phyloP scores from a whole-genome alignment of 305 asterid genomes.

The Striga hermonthica region DNA sequence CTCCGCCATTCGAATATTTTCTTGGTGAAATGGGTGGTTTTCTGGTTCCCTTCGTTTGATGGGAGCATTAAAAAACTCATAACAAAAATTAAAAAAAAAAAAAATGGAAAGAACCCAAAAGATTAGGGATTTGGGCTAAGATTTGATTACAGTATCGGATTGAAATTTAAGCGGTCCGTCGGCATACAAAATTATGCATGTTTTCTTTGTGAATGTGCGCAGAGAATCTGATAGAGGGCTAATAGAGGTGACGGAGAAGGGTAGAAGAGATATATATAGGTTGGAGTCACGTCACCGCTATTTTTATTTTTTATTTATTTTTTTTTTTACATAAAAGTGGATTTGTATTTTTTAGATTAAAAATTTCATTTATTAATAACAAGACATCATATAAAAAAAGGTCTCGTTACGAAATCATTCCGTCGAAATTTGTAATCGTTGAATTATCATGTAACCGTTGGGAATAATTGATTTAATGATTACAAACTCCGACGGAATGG shows the following conservation, averaged over 20 bases:
- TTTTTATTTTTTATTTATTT: no score
- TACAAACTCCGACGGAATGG: no score
- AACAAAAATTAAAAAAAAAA: background rate
- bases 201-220: constrained; percentile 19
- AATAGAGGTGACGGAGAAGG: constrained; percentile 5
- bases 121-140: constrained; percentile 21
- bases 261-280: background rate
- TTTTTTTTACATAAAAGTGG: no score
- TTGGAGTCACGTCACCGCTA: no score
- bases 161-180: constrained; percentile 25
- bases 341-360: no score
- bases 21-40: background rate
- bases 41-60: constrained; percentile 15
- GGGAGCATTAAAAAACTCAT: constrained; percentile 27
- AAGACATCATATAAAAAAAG: no score
- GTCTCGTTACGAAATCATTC: no score
- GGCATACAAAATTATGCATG: constrained; percentile 35
- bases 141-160: constrained; percentile 23
- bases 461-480: no score
- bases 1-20: constrained; percentile 45
- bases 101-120: constrained; percentile 25
- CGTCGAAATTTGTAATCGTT: no score
- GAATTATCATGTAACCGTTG: no score
- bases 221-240: constrained; percentile 10
- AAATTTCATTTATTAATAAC: no score